These are phyloP conservation scores for Allium sativum DNA, from an alignment of 106 monocot genomes.

Conservation along the genomic window DNA sequence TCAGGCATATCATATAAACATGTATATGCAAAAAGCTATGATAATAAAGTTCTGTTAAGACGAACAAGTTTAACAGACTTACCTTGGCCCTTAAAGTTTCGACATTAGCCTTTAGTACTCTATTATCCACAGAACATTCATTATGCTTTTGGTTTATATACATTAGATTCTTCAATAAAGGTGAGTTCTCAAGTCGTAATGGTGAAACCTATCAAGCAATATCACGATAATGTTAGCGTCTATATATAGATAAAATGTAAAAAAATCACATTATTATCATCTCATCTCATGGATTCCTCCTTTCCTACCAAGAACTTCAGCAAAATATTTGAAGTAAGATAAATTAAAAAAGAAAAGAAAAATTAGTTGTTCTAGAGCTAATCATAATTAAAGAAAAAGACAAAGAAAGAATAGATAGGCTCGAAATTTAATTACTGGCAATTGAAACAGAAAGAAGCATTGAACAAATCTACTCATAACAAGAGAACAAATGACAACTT, in stretches of 20 bases:
- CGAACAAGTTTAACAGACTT: neutral
- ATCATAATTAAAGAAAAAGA: conserved; percentile 1
- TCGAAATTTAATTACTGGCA: neutral
- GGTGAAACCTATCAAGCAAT: conserved; percentile 47
- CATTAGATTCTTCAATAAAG: conserved; percentile 58
- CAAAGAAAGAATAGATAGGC: neutral
- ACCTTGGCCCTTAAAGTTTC: conserved; percentile 80
- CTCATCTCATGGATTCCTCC: conserved; percentile 3
- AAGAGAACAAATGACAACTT: neutral
- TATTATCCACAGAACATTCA: conserved; percentile 62
- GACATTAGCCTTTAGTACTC: conserved; percentile 71
- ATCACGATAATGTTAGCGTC: neutral
- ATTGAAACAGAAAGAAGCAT: neutral
- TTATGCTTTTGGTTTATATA: conserved; percentile 77
- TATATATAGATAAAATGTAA: neutral
- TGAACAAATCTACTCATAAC: neutral
- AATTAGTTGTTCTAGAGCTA: neutral
- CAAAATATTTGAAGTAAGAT: neutral
- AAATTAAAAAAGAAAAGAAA: neutral
- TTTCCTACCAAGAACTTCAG: conserved; percentile 3
- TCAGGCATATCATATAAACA: too few relatives aligned
- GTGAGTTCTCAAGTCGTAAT: conserved; percentile 71
- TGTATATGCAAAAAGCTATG: too few relatives aligned
- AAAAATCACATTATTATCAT: conserved; percentile 1
- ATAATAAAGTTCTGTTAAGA: too few relatives aligned